Evolutionary conservation across 495 filamentous ascomycete genomes (phyloP), one percentile per base, ranked within the genome.

Genomic region (Penicillium paradoxum): DNA sequence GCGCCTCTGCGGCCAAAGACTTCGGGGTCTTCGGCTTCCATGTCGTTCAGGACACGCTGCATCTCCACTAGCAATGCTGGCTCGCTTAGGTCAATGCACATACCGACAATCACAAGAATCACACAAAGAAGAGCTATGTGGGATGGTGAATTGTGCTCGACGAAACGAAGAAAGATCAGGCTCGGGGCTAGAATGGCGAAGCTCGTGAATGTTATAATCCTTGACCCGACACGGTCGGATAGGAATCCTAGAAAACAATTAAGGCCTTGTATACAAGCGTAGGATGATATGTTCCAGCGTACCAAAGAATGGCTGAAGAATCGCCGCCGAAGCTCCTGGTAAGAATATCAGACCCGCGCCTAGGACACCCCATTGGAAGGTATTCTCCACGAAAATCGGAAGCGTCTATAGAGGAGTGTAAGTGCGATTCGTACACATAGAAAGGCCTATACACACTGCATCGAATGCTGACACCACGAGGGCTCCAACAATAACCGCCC

Each of bases 281-380:
- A 58, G 48, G 70, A 22, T 39, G 14, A 15, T 9, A 15, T 25
- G n/a, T n/a, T n/a, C n/a, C 14, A 1, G 29, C 55, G 68, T 15
- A 52, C 71, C 71, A 19, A 72, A 60, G 7, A 72, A 34, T 0
- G 72, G 70, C 15, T 66, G 61, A 6, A 62, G 56, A 38, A 90
- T 80, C 1, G 78, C 75, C 0, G 84, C 86, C 11, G 83, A 57
- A 38, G 84, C 79, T 19, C 87, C 32, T 3, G 83, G 75, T 0
- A 90, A 71, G 62, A 90, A 89, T n/a, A 88, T 69, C 2, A 90
- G 66, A 4, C 86, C 88, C 5, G 84, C 83, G 7, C 81, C 83
- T 0, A 76, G 75, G 3, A 87, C 77, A 41, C 74, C 72, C 82
- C 83, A 91, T 44, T 69, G 53, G 53, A 90, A 90, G 3, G 70